These are phyloP conservation scores for Fagus crenata DNA, from an alignment of 306 rosid species.

Conservation along the genomic window DNA sequence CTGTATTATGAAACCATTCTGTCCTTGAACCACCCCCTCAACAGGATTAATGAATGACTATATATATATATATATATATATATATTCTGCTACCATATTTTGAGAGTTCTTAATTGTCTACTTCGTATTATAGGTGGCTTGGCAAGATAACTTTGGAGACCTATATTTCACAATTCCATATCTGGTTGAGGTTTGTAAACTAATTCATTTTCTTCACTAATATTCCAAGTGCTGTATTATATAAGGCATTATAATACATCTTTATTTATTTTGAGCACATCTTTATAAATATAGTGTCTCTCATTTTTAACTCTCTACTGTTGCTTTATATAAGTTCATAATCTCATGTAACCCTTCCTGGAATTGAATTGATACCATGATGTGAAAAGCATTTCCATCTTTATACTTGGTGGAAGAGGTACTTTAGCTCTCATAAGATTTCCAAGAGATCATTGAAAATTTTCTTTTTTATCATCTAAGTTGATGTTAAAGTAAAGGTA, in stretches of 20 bases:
- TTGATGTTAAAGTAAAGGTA: neutral
- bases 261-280: constrained; percentile 7
- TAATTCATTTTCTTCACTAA: constrained; percentile 3
- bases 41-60: constrained; percentile 10
- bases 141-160: constrained; percentile 98
- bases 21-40: neutral
- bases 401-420: neutral
- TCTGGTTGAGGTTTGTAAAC: constrained; percentile 90
- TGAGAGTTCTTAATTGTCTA: constrained; percentile 11
- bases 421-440: neutral
- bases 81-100: constrained; percentile 25
- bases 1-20: constrained; percentile 26
- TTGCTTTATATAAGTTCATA: neutral
- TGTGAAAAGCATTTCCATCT: neutral
- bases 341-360: neutral
- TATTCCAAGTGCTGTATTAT: neutral
- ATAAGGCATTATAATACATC: neutral
- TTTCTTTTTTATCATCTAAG: neutral
- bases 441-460: neutral
- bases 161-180: constrained; percentile 97
- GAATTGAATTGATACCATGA: neutral
- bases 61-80: constrained; percentile 12
- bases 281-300: neutral
- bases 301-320: neutral
- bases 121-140: constrained; percentile 71